Percentiles rank a stretch among this genome's conserved stretches.
These are phyloP conservation scores for Pyrrhoderma noxium DNA, from an alignment of 1,284 basidiomycete genomes.

Conservation along the genomic window DNA sequence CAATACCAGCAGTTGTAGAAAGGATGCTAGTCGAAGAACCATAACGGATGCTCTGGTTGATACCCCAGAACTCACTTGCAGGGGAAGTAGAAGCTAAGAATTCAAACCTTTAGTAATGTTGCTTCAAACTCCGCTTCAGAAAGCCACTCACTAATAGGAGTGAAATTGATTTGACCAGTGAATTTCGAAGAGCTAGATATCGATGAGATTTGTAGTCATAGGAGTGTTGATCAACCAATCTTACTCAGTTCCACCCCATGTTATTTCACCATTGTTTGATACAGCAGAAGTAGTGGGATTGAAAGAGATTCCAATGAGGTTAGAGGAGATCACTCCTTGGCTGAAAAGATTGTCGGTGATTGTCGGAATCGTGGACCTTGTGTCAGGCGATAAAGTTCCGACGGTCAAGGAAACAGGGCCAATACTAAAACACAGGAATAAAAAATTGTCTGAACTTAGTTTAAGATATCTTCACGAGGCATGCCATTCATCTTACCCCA, in stretches of 20 bases:
- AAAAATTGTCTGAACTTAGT: neutral
- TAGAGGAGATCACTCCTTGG: slow-evolving; percentile 16
- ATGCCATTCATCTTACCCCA: slow-evolving; percentile 13
- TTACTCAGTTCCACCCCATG: slow-evolving; percentile 20
- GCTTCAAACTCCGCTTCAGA: neutral
- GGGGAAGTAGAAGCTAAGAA: slow-evolving; percentile 14
- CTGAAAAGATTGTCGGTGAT: slow-evolving; percentile 21
- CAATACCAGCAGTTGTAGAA: slow-evolving; percentile 20
- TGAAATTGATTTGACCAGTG: slow-evolving; percentile 19
- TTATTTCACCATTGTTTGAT: slow-evolving; percentile 20
- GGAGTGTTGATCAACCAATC: neutral
- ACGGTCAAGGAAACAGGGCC: slow-evolving; percentile 20
- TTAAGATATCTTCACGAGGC: no score
- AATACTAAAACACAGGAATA: slow-evolving; percentile 12
- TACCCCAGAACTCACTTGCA: slow-evolving; percentile 21
- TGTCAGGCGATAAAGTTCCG: slow-evolving; percentile 16
- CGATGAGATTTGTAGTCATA: neutral
- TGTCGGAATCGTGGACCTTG: slow-evolving; percentile 17
- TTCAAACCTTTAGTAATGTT: neutral
- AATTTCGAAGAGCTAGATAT: slow-evolving; percentile 17
- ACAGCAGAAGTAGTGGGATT: slow-evolving; percentile 16
- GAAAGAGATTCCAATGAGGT: slow-evolving; percentile 18
- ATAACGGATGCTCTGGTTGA: slow-evolving; percentile 19
- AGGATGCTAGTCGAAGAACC: slow-evolving; percentile 19
- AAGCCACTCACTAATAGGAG: slow-evolving; percentile 18